Conservation (phyloP, 2,329 filamentous ascomycete genomes). For the Pseudocercospora cruenta region DNA sequence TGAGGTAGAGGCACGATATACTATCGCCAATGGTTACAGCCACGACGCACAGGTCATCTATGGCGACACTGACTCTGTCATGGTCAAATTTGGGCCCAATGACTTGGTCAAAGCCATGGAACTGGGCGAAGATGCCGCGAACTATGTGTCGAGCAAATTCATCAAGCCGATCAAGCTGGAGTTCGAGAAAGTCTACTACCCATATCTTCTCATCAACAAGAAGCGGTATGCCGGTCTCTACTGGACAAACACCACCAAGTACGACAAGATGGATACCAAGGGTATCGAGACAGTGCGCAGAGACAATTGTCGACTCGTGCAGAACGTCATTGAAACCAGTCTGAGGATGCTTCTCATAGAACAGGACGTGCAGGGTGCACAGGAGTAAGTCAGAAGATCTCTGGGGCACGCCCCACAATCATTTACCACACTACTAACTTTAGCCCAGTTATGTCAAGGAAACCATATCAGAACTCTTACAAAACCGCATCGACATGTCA, state of each 20-base stretch:
- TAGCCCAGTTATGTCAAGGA: conserved; percentile 83
- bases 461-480: conserved; percentile 89
- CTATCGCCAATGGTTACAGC: conserved; percentile 88
- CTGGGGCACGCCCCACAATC: neutral
- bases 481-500: conserved; percentile 98
- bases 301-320: conserved; percentile 94
- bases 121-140: conserved; percentile 88
- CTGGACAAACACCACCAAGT: conserved; percentile 93
- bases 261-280: conserved; percentile 99
- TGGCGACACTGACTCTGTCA: conserved; percentile 98
- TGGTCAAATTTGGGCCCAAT: conserved; percentile 96
- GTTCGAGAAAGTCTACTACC: conserved; percentile 99
- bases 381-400: conserved; percentile 69
- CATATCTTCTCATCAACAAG: conserved; percentile 98
- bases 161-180: conserved; percentile 97
- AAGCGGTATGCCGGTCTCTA: conserved; percentile 98
- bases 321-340: conserved; percentile 96
- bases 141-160: conserved; percentile 88
- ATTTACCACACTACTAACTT: conserved; percentile 43
- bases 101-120: conserved; percentile 90
- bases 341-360: conserved; percentile 95
- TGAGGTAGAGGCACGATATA: conserved; percentile 91
- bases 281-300: conserved; percentile 97
- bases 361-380: conserved; percentile 82
- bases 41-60: conserved; percentile 98